Evolutionary conservation across 2,329 filamentous ascomycete species (phyloP).

Genomic region (Cytospora paraplurivora): DNA sequence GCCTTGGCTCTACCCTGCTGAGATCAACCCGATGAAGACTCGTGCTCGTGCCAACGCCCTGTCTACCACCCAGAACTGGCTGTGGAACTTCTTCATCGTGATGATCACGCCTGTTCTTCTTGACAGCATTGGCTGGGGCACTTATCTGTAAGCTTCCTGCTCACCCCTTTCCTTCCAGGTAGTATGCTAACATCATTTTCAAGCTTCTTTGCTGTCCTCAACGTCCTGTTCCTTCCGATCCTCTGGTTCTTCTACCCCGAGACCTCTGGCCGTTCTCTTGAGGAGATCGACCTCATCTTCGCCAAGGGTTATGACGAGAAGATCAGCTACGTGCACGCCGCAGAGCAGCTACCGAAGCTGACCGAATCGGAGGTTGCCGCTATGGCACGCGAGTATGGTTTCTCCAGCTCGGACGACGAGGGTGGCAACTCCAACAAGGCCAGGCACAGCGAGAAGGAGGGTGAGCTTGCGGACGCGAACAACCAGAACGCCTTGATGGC

Average conservation of each 20-base stretch:
- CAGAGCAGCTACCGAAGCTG: conserved; percentile 24
- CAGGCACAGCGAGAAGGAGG: conserved; percentile 22
- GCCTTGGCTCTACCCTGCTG: conserved; percentile 61
- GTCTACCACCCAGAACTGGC: conserved; percentile 65
- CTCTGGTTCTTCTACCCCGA: conserved; percentile 53
- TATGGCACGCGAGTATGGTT: conserved; percentile 28
- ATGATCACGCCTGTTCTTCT: conserved; percentile 68
- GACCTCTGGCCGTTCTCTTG: conserved; percentile 53
- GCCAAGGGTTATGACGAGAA: conserved; percentile 27
- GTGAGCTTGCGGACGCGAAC: conserved; percentile 5
- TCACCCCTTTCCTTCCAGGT: neutral
- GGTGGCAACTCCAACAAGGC: conserved; percentile 9
- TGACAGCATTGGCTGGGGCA: conserved; percentile 53
- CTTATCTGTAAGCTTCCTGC: conserved; percentile 21
- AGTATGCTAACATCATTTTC: neutral
- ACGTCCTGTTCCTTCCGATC: conserved; percentile 54
- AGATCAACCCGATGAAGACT: conserved; percentile 54
- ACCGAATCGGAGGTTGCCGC: conserved; percentile 21
- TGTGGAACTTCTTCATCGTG: conserved; percentile 52
- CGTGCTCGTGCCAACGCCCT: conserved; percentile 52
- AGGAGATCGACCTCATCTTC: conserved; percentile 59
- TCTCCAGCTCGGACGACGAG: conserved; percentile 27
- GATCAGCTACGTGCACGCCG: conserved; percentile 24
- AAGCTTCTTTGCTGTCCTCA: conserved; percentile 53
- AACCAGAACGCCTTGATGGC: conserved; percentile 26